A percentile compares a stretch with the other conserved stretches of the same genome.
Evolutionary conservation across 73 alveolate genomes (phyloP).

Genomic region (Paramecium tetraurelia): DNA sequence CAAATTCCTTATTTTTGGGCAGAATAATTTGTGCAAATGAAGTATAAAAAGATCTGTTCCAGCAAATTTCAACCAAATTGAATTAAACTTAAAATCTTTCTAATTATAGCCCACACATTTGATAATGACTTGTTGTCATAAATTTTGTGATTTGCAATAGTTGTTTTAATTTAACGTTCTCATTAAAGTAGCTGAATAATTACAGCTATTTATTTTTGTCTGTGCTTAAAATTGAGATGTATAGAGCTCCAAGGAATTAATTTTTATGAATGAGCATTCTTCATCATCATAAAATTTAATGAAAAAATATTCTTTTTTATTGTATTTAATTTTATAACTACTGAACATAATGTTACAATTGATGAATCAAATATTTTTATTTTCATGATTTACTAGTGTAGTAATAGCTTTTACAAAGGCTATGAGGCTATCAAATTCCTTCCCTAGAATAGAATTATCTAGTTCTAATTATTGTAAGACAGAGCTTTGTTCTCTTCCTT

Average conservation of each 20-base stretch:
- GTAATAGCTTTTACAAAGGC: background rate
- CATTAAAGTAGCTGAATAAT: background rate
- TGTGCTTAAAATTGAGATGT: background rate
- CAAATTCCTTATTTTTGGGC: too few relatives aligned
- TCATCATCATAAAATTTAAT: background rate
- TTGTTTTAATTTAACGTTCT: too few relatives aligned
- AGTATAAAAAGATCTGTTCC: too few relatives aligned
- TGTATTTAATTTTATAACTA: background rate
- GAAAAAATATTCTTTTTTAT: background rate
- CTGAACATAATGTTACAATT: background rate
- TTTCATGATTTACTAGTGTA: background rate
- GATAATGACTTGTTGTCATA: too few relatives aligned
- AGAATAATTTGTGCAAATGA: too few relatives aligned
- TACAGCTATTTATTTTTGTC: too few relatives aligned
- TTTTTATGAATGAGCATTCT: background rate
- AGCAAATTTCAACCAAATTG: too few relatives aligned
- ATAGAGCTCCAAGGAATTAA: background rate
- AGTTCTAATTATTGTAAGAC: background rate
- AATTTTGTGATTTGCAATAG: too few relatives aligned
- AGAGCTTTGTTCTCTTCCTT: background rate
- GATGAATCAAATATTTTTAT: background rate
- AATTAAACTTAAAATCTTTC: too few relatives aligned
- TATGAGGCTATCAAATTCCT: background rate
- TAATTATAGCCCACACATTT: too few relatives aligned
- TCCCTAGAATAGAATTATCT: background rate